A percentile compares a stretch with the other conserved stretches of the same genome.
These are phyloP conservation scores for Fusarium coicis DNA, from an alignment of 2,329 filamentous ascomycete genomes.

Conservation along the genomic window DNA sequence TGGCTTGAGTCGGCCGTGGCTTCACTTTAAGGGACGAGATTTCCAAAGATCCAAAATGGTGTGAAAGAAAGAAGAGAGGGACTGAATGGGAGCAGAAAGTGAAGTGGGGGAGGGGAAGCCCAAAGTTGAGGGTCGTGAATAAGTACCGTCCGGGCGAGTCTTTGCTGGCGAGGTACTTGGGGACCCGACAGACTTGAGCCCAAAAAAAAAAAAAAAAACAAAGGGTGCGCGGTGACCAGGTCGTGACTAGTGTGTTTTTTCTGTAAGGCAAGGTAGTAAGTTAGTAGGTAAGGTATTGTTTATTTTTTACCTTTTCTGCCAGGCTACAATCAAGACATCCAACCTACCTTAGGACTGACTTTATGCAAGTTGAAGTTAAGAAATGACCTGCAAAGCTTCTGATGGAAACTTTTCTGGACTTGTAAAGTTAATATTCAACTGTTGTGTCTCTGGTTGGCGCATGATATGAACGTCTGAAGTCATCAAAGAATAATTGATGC, in stretches of 20 bases:
- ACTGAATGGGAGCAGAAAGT: slow-evolving; percentile 38
- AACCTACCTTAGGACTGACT: not conserved
- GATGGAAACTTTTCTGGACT: not conserved
- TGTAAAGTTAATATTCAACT: not conserved
- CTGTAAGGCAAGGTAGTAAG: not conserved
- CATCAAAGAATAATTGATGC: not conserved
- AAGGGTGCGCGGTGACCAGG: slow-evolving; percentile 33
- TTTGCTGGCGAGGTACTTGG: slow-evolving; percentile 24
- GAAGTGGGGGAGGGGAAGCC: slow-evolving; percentile 44
- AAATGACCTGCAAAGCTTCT: not conserved
- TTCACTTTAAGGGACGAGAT: slow-evolving; percentile 35
- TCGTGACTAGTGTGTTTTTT: slow-evolving; percentile 32
- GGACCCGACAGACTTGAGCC: slow-evolving; percentile 13
- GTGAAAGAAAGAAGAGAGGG: slow-evolving; percentile 42
- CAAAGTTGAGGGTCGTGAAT: slow-evolving; percentile 24
- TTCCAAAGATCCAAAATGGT: slow-evolving; percentile 41
- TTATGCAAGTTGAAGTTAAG: not conserved
- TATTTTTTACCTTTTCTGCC: slow-evolving; percentile 3
- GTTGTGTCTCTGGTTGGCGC: too few species aligned
- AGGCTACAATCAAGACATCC: not conserved
- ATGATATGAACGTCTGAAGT: not conserved
- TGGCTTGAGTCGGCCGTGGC: slow-evolving; percentile 31
- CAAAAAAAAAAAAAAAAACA: slow-evolving; percentile 35
- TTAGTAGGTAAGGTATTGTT: not conserved
- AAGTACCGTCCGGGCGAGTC: slow-evolving; percentile 11